Base-by-base conservation (phyloP, 345 rosid genomes). In the Gossypioides kirkii region DNA sequence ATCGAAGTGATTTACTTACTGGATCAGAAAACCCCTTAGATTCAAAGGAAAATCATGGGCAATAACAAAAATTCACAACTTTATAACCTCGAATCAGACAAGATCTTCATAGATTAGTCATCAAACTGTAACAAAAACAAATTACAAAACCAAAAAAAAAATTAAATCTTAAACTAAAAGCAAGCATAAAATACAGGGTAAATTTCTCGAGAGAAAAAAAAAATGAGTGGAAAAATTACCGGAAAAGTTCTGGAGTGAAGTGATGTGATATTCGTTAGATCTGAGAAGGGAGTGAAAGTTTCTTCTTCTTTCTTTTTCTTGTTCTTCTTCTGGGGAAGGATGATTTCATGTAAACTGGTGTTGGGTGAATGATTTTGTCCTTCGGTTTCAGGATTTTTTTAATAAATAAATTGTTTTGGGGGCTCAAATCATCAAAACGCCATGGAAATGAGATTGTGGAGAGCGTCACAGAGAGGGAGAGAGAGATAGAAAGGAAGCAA, bases 101-200 rank as follows among this genome's bases (percentile, higher is more conserved):
- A 74, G 74, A 79, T 77, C 80, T 68, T 62, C 73, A 42, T 68
- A 25, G 61, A 53, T 59, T 22, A 73, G 74, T 68, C 82, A 41
- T 23, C 70, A 65, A 70, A 47, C 71, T 69, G 58, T 54, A 66
- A 9, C 43, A 65, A 47, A 78, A 75, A 75, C 20, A 56, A 56
- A 56, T 9, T 8, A 55, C n/a, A 23, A 56, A 56, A 11, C 1
- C 3, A 25, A 55, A 69, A 23, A 17, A 56, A 70, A 72, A 10
- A 10, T 22, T 3, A 20, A 54, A 23, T 0, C 32, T 32, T 42
- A 42, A 71, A 60, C 16, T 17, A 11, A 64, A 45, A 72, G 8
- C 38, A 70, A 8, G 47, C 20, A 26, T 8, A 53, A 72, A 12
- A 16, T 64, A 22, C 17, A 25, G 6, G 12, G 10, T 23, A 36